Evolutionary conservation across 164 flowering plant species (phyloP).

Genomic region (Malania oleifera): DNA sequence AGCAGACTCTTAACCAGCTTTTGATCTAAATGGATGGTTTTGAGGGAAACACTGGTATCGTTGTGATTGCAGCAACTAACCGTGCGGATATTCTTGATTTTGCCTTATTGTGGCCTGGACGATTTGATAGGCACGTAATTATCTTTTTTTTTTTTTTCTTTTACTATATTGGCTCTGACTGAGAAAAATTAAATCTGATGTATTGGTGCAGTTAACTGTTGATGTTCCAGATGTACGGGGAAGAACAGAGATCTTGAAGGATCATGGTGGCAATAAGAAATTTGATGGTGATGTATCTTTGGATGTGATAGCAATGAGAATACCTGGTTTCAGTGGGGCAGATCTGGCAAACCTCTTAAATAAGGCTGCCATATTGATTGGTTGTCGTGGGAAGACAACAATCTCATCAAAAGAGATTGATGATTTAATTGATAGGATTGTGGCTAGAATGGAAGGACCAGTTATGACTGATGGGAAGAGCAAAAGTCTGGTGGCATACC

Average conservation of each 20-base stretch:
- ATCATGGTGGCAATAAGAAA: conserved; percentile 78
- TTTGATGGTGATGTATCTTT: conserved; percentile 80
- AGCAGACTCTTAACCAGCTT: conserved; percentile 89
- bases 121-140: conserved; percentile 85
- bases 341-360: conserved; percentile 91
- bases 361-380: conserved; percentile 92
- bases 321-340: conserved; percentile 95
- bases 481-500: conserved; percentile 88
- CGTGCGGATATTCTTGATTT: conserved; percentile 90
- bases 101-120: conserved; percentile 79
- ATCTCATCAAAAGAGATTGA: conserved; percentile 87
- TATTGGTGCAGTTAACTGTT: conserved; percentile 55
- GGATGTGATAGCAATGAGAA: conserved; percentile 89
- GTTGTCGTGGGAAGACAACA: conserved; percentile 70
- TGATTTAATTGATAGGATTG: conserved; percentile 89
- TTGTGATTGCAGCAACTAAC: conserved; percentile 91
- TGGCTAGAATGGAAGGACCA: conserved; percentile 94
- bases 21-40: conserved; percentile 97
- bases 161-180: not conserved
- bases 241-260: conserved; percentile 87
- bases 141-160: not conserved
- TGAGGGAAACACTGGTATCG: conserved; percentile 86
- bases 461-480: conserved; percentile 94
- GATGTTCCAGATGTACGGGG: conserved; percentile 90
- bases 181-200: not conserved